These are phyloP conservation scores for Vigna hirtella DNA, from an alignment of 306 rosid species.

Conservation along the genomic window DNA sequence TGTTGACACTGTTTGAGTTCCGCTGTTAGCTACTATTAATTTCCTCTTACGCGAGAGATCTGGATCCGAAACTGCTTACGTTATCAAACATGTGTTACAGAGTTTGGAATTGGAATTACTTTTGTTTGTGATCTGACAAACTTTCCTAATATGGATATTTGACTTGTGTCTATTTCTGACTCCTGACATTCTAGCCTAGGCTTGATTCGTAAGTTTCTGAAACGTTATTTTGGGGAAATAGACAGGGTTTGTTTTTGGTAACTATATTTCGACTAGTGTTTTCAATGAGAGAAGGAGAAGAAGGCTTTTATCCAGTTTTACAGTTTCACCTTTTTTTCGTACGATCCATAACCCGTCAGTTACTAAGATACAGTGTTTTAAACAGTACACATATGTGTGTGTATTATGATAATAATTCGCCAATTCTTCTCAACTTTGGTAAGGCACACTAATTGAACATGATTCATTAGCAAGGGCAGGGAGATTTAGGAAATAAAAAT, in stretches of 20 bases:
- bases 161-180: conserved; percentile 33
- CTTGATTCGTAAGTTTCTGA: conserved; percentile 36
- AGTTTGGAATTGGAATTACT: conserved; percentile 31
- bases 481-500: background rate
- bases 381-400: background rate
- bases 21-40: conserved; percentile 28
- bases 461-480: background rate
- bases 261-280: conserved; percentile 19
- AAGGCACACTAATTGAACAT: conserved; percentile 30
- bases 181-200: conserved; percentile 22
- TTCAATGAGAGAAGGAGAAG: conserved; percentile 37
- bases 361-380: conserved; percentile 31
- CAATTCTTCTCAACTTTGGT: background rate
- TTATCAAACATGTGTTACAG: conserved; percentile 24
- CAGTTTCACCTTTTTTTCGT: conserved; percentile 31
- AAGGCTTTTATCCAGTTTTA: conserved; percentile 38
- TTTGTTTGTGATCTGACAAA: conserved; percentile 51
- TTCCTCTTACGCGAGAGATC: conserved; percentile 51
- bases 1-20: conserved; percentile 14
- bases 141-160: conserved; percentile 42
- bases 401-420: conserved; percentile 3
- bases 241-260: conserved; percentile 29
- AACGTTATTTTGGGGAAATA: conserved; percentile 39
- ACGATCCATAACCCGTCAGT: conserved; percentile 25
- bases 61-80: conserved; percentile 49